A percentile compares a stretch with the other conserved stretches of the same genome.
Conservation (phyloP, 805 yeast species). For the Wickerhamiella sorbophila region DNA sequence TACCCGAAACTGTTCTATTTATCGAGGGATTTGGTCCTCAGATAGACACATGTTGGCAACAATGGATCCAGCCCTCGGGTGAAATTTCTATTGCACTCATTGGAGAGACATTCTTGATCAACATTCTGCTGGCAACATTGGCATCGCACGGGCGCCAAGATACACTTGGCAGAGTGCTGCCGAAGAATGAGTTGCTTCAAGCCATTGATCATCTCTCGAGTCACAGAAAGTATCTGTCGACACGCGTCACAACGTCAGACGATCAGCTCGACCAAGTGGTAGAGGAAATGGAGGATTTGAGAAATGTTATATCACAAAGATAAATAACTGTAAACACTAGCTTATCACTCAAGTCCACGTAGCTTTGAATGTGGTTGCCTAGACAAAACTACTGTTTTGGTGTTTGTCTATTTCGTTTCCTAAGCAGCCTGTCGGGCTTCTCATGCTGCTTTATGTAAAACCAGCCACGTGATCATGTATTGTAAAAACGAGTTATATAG, state of each 20-base stretch:
- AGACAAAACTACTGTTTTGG: too few relatives aligned
- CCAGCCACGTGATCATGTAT: too few relatives aligned
- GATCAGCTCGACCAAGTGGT: conserved; percentile 52
- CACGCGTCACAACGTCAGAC: conserved; percentile 45
- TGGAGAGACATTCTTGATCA: conserved; percentile 55
- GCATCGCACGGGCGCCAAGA: conserved; percentile 30
- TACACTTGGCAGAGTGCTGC: conserved; percentile 1
- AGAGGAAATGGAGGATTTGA: conserved; percentile 34
- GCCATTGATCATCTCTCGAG: conserved; percentile 60
- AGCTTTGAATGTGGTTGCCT: too few relatives aligned
- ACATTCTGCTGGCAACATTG: conserved; percentile 47
- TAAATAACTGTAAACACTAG: too few relatives aligned
- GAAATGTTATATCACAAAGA: conserved; percentile 1
- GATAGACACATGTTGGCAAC: conserved; percentile 43
- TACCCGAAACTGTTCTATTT: conserved; percentile 54
- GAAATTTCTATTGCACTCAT: conserved; percentile 35
- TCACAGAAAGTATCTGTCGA: conserved; percentile 71
- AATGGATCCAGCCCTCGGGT: conserved; percentile 50
- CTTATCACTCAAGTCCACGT: too few relatives aligned
- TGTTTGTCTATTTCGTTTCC: too few relatives aligned
- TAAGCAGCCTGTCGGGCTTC: too few relatives aligned
- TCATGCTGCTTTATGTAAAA: too few relatives aligned
- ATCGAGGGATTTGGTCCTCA: conserved; percentile 51
- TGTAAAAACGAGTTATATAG: too few relatives aligned
- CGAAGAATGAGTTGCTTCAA: conserved; percentile 32